Evolutionary conservation across 768 basidiomycete species (phyloP).

Genomic region (Tulasnella sp.): DNA sequence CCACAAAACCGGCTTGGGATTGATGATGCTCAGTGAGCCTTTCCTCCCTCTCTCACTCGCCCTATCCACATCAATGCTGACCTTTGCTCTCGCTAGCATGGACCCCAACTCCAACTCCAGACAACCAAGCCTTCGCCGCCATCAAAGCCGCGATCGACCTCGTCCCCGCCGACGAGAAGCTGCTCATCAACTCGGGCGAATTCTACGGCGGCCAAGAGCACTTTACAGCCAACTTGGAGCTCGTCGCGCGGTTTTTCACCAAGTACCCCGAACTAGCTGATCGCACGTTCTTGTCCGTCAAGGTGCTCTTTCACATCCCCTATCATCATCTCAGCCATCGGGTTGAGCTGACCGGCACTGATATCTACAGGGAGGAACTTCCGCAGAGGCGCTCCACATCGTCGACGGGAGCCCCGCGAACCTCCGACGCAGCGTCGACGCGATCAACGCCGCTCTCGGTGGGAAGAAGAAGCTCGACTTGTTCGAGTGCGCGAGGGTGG

Average conservation of each 20-base stretch:
- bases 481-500: constrained; percentile 44
- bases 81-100: constrained; percentile 18
- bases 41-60: neutral
- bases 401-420: constrained; percentile 4
- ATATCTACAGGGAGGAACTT: constrained; percentile 12
- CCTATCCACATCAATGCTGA: neutral
- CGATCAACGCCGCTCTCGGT: constrained; percentile 1
- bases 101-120: constrained; percentile 35
- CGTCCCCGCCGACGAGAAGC: constrained; percentile 34
- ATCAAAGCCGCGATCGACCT: constrained; percentile 43
- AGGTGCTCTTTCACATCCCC: constrained; percentile 34
- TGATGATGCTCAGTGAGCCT: neutral
- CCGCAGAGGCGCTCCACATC: neutral
- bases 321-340: neutral
- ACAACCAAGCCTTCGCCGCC: constrained; percentile 48
- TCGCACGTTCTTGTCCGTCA: constrained; percentile 38
- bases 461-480: constrained; percentile 37
- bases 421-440: constrained; percentile 9
- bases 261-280: constrained; percentile 35
- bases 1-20: neutral
- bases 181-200: constrained; percentile 42
- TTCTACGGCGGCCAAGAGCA: constrained; percentile 41
- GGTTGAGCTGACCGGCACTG: neutral
- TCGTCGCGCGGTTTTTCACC: constrained; percentile 40
- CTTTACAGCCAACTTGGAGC: constrained; percentile 35